These are phyloP conservation scores for Exserohilum turcica DNA, from an alignment of 2,329 filamentous ascomycete genomes.

Conservation along the genomic window DNA sequence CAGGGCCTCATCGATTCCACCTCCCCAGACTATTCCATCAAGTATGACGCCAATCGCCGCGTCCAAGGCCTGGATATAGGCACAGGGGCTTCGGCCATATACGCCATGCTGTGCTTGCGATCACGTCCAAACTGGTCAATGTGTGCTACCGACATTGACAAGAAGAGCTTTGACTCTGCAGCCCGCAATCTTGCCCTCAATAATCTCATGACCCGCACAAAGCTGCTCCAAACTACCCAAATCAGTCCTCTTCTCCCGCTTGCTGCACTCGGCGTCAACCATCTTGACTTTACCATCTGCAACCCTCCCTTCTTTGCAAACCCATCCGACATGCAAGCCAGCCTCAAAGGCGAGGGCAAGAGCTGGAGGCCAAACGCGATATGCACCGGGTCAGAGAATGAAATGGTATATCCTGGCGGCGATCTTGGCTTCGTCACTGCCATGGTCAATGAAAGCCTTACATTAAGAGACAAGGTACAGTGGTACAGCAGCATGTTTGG, in stretches of 20 bases:
- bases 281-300: constrained; percentile 84
- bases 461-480: constrained; percentile 64
- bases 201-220: constrained; percentile 66
- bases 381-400: constrained; percentile 75
- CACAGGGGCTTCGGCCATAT: constrained; percentile 89
- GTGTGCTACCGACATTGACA: constrained; percentile 71
- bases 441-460: constrained; percentile 72
- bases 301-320: constrained; percentile 96
- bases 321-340: constrained; percentile 67
- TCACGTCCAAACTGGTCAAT: constrained; percentile 68
- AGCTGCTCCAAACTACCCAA: constrained; percentile 61
- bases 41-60: constrained; percentile 56
- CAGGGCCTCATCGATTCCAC: constrained; percentile 79
- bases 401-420: constrained; percentile 85
- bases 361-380: constrained; percentile 70
- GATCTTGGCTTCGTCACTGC: constrained; percentile 75
- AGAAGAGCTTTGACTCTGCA: constrained; percentile 69
- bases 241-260: constrained; percentile 67
- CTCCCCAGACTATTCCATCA: constrained; percentile 51
- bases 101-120: constrained; percentile 77
- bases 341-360: constrained; percentile 65
- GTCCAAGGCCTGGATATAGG: constrained; percentile 82
- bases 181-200: constrained; percentile 71
- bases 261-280: constrained; percentile 56
- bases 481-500: constrained; percentile 96